Evolutionary conservation across 78 protist species (phyloP), one percentile per base, ranked within the genome.

Genomic region (Cavenderia fasciculata): DNA sequence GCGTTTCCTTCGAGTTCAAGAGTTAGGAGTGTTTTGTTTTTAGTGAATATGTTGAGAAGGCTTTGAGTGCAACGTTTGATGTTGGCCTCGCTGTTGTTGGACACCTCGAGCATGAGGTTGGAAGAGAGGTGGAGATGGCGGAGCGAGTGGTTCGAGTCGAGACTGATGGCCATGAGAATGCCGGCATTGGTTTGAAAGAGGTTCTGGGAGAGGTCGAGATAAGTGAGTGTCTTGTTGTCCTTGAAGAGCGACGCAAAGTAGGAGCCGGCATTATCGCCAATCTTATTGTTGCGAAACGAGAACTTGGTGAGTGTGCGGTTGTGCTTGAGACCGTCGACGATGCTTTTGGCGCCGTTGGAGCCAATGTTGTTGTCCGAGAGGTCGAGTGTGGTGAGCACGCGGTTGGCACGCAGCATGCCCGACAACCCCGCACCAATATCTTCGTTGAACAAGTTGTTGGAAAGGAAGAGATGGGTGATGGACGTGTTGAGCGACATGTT

Each of bases 1-100:
- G n/a, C n/a, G n/a, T 79, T 79, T 1, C 88, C 88, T 23, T 77
- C 74, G 21, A 79, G 21, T 12, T 79, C 88, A 10, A 79, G 31
- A 7, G 40, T 14, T 52, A 33, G 40, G 5, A 79, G 16, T 14
- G 75, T 52, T 25, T 49, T 65, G 38, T 79, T 79, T 18, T 6
- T 66, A 6, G 47, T 56, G 41, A 79, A 49, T 1, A 62, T 16
- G 16, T 57, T 51, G 6, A 2, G 8, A 18, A 79, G 31, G 11
- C 59, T 33, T 52, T 65, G 76, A 27, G 14, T 2, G 41, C 88
- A 79, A 63, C 61, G 57, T 79, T 79, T 79, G 23, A 79, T 51
- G 18, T 70, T 38, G 11, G 25, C 4, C 4, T 79, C 68, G 25
- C 66, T 34, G 62, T 65, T 77, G 12, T 23, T 34, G 0, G 74